Conservation (phyloP, 768 basidiomycete genomes). For the Clitopilus hobsonii region DNA sequence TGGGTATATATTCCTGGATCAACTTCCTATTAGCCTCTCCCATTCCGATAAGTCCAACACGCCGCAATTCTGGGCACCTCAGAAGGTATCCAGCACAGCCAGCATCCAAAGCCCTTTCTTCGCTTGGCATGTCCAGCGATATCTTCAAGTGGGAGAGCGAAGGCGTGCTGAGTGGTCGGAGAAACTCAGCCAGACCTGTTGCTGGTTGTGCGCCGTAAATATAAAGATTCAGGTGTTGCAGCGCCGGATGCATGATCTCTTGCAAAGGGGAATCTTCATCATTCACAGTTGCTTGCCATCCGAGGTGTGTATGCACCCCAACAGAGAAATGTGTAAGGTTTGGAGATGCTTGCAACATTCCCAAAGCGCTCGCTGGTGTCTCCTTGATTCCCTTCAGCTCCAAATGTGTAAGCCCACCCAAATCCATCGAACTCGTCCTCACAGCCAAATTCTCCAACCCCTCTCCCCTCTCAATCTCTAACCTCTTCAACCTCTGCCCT, state of each 20-base stretch:
- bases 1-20: too few relatives aligned
- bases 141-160: background rate
- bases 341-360: background rate
- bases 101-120: background rate
- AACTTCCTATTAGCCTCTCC: too few relatives aligned
- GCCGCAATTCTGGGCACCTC: too few relatives aligned
- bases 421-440: background rate
- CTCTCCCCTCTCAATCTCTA: background rate
- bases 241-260: background rate
- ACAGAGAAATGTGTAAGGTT: background rate
- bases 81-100: background rate
- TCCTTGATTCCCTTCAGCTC: background rate
- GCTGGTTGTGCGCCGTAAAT: background rate
- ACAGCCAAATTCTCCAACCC: background rate
- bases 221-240: background rate
- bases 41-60: too few relatives aligned
- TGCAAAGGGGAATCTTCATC: background rate
- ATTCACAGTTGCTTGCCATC: background rate
- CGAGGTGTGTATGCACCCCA: background rate
- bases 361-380: background rate
- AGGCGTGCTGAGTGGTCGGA: background rate
- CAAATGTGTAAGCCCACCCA: background rate
- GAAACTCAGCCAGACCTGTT: background rate
- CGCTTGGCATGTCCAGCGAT: background rate
- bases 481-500: background rate